These are phyloP conservation scores for Phanerochaete sordida DNA, from an alignment of 768 basidiomycete species.

Conservation along the genomic window DNA sequence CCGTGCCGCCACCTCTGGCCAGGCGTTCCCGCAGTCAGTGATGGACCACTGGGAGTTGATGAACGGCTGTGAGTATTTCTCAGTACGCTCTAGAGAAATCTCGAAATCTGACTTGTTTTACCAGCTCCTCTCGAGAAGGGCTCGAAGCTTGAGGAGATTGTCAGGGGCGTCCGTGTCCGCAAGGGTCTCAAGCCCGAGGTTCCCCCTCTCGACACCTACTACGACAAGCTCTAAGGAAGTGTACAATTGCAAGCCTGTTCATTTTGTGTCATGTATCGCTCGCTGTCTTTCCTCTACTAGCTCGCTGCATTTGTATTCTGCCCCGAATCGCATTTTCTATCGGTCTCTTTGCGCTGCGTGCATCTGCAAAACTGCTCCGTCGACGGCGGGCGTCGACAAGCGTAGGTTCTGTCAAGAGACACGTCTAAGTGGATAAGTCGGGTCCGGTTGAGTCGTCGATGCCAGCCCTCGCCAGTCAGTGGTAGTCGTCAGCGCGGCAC, in stretches of 20 bases:
- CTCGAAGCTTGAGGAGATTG: constrained; percentile 85
- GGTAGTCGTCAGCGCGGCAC: neutral
- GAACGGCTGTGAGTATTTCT: constrained; percentile 62
- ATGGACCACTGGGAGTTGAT: constrained; percentile 93
- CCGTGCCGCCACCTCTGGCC: constrained; percentile 87
- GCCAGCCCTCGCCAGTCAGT: neutral
- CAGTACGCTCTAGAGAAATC: constrained; percentile 7
- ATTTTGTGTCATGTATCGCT: constrained; percentile 18
- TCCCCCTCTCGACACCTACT: constrained; percentile 83
- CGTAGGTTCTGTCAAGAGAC: too few species aligned
- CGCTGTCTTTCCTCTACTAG: constrained; percentile 11
- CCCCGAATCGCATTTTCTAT: constrained; percentile 1
- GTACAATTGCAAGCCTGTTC: constrained; percentile 22
- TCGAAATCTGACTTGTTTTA: neutral
- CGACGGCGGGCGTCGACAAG: neutral
- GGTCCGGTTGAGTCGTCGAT: neutral
- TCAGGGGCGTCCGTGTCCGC: constrained; percentile 76
- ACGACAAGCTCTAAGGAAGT: constrained; percentile 65
- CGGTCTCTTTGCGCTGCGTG: neutral
- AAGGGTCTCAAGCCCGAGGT: constrained; percentile 98
- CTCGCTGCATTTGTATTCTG: constrained; percentile 15
- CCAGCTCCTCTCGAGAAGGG: constrained; percentile 84
- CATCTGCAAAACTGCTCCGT: neutral
- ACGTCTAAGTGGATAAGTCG: neutral
- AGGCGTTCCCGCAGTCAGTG: constrained; percentile 97